Evolutionary conservation across 164 flowering plant genomes (phyloP), one percentile per base, ranked within the genome.

Genomic region (Kalanchoe fedtschenkoi): DNA sequence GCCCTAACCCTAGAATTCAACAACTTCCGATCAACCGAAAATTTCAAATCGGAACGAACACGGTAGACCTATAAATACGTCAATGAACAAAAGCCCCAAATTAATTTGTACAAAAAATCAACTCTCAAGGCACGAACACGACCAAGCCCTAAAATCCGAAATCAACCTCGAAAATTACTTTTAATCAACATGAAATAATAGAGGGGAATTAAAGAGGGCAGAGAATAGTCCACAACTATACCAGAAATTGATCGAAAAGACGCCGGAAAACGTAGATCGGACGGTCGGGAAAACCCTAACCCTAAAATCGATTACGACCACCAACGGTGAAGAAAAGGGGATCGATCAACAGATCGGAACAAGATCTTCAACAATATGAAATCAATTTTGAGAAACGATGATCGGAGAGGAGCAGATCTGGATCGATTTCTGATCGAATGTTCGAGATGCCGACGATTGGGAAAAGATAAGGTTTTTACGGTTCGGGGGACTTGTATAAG

Each of bases 1-100:
- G 62, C 68, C 71, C 76, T 70, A 66, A 64, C 69, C 74, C 74
- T 65, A 70, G 59, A 65, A 62, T 42, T 26, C 13, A 42, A 29
- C 39, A 57, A 34, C 26, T 38, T 60, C 8, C n/a, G 21, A 15
- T n/a, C 65, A 53, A 67, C 26, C n/a, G 1, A 22, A 32, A 42
- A 71, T 62, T 47, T 62, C 17, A 62, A 6, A 1, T 1, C 34
- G 21, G 21, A 60, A 28, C 26, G 5, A 11, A 43, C 37, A 42
- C 21, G 47, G 22, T n/a, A 34, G 65, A 69, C 28, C 29, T 19
- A 42, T 54, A 38, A 22, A 51, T 34, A 46, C 21, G 29, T 10
- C 11, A 21, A 62, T 34, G 17, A 32, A 63, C 62, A 59, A 62
- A 69, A 71, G 26, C 71, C 77, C 80, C 47, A 59, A 46, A 34